phyloP scores from a whole-genome alignment of 768 basidiomycete species.

The Trametes cinnabarina region DNA sequence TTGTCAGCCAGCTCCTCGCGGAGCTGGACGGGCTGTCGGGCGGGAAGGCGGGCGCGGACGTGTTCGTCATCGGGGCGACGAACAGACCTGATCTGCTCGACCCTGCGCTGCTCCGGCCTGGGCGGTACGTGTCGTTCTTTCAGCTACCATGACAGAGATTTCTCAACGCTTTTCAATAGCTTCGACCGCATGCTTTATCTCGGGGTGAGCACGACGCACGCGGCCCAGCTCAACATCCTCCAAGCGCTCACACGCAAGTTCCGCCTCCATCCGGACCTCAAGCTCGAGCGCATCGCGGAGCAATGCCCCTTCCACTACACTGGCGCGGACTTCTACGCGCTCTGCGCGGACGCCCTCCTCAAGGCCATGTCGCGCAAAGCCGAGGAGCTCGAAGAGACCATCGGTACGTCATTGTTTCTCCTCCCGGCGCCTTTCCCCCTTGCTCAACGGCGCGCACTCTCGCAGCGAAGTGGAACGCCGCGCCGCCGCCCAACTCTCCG shows the following conservation, averaged over 20 bases:
- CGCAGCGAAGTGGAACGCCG: conserved; percentile 42
- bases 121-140: conserved; percentile 51
- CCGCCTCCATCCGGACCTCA: conserved; percentile 64
- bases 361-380: conserved; percentile 93
- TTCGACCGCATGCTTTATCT: conserved; percentile 98
- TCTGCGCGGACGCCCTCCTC: conserved; percentile 95
- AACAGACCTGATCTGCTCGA: conserved; percentile 93
- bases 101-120: conserved; percentile 84
- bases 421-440: neutral
- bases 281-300: conserved; percentile 62
- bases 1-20: conserved; percentile 91
- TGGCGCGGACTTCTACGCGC: conserved; percentile 96
- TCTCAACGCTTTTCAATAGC: no score
- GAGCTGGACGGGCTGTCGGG: conserved; percentile 89
- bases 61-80: conserved; percentile 95
- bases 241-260: conserved; percentile 93
- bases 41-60: conserved; percentile 59
- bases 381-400: conserved; percentile 67
- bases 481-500: conserved; percentile 35
- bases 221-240: conserved; percentile 82
- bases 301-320: conserved; percentile 91
- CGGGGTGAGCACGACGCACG: conserved; percentile 84
- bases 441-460: neutral
- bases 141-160: no score
- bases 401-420: conserved; percentile 47